A percentile compares a stretch with the other conserved stretches of the same genome.
phyloP scores from a whole-genome alignment of 176 grass and related monocot genomes.

The Hordeum marinum region DNA sequence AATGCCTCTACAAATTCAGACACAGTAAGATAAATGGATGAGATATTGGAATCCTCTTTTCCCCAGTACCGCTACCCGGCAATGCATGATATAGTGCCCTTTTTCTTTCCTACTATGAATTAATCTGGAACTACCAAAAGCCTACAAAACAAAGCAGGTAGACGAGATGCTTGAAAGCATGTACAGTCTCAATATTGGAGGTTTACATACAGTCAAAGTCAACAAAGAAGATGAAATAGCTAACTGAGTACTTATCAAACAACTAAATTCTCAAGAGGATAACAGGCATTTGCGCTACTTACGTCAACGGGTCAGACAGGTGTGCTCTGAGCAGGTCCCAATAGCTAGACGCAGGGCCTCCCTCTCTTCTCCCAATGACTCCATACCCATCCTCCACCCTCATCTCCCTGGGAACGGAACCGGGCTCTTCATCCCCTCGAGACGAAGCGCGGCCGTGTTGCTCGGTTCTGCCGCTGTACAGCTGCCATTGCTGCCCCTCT shows the following conservation, averaged over 20 bases:
- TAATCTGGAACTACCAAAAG: neutral
- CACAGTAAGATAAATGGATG: neutral
- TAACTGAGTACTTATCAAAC: neutral
- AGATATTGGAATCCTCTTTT: neutral
- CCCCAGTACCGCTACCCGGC: neutral
- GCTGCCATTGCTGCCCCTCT: conserved; percentile 26
- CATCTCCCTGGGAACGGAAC: conserved; percentile 20
- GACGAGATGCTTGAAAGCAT: neutral
- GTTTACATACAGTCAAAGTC: neutral
- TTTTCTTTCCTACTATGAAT: neutral
- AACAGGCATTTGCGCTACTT: conserved; percentile 20
- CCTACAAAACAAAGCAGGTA: neutral
- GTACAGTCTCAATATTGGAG: neutral
- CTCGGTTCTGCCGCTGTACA: neutral
- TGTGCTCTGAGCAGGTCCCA: conserved; percentile 61
- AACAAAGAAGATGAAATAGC: neutral
- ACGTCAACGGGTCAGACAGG: conserved; percentile 61
- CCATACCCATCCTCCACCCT: conserved; percentile 53
- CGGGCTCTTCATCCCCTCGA: conserved; percentile 28
- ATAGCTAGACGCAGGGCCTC: conserved; percentile 37
- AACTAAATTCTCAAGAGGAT: neutral
- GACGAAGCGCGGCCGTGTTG: conserved; percentile 3
- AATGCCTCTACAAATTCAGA: conserved; percentile 42
- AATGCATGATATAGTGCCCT: neutral
- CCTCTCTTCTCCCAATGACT: conserved; percentile 50